A percentile compares a stretch with the other conserved stretches of the same genome.
Evolutionary conservation across 768 basidiomycete genomes (phyloP).

Genomic region (Suillus variegatus): DNA sequence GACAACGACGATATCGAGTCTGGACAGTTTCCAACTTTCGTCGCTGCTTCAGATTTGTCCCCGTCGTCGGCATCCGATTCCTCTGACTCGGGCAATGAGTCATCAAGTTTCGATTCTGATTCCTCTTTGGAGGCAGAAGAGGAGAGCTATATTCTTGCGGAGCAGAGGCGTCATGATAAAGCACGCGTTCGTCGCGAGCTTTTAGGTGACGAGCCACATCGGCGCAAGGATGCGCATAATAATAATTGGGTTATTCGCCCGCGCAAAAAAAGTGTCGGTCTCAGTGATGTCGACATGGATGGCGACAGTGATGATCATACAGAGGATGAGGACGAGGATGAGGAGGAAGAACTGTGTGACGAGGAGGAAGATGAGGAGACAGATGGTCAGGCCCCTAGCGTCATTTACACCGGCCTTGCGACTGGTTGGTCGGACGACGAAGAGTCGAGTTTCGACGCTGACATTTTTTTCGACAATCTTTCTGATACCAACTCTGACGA

Average conservation of each 20-base stretch:
- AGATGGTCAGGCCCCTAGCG: conserved; percentile 41
- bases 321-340: conserved; percentile 61
- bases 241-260: conserved; percentile 72
- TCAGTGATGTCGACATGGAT: conserved; percentile 65
- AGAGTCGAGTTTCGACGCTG: conserved; percentile 80
- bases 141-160: conserved; percentile 56
- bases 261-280: conserved; percentile 68
- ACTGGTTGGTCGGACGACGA: conserved; percentile 81
- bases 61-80: conserved; percentile 52
- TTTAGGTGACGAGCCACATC: conserved; percentile 52
- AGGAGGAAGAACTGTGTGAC: conserved; percentile 35
- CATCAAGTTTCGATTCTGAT: conserved; percentile 50
- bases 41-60: conserved; percentile 61
- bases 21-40: conserved; percentile 62
- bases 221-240: conserved; percentile 41
- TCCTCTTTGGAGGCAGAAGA: conserved; percentile 63
- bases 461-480: conserved; percentile 81
- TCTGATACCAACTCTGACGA: conserved; percentile 52
- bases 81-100: conserved; percentile 35
- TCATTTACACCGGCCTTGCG: conserved; percentile 61
- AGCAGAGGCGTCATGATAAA: conserved; percentile 45
- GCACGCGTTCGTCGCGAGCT: conserved; percentile 64
- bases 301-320: conserved; percentile 58
- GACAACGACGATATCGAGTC: conserved; percentile 35
- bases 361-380: conserved; percentile 49